Evolutionary conservation across 257 asterid species (phyloP).

Genomic region (Solanum sitiens): DNA sequence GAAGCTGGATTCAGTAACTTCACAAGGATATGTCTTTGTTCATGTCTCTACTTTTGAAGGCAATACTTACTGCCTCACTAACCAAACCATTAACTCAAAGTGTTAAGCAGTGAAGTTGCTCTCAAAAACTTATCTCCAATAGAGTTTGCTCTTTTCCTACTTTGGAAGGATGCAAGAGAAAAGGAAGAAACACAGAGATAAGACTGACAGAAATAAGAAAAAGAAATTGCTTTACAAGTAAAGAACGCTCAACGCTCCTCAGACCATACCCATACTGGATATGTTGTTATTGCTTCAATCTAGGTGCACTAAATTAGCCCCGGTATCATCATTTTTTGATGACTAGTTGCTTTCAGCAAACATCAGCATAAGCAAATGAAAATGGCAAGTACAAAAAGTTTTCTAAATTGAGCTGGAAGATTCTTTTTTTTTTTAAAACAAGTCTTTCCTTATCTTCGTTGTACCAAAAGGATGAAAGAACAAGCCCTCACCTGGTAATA

Average conservation of each 20-base stretch:
- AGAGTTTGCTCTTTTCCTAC: background rate
- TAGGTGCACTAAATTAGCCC: background rate
- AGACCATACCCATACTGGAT: no score
- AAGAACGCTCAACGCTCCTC: background rate
- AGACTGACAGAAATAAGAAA: background rate
- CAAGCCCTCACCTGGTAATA: background rate
- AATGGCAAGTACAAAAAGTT: background rate
- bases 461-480: background rate
- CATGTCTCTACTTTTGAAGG: background rate
- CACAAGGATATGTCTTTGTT: background rate
- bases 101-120: background rate
- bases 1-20: background rate
- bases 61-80: background rate
- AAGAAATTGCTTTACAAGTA: background rate
- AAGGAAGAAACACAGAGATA: background rate
- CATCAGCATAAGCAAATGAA: background rate
- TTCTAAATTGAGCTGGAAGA: background rate
- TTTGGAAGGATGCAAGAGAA: background rate
- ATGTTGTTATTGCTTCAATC: background rate
- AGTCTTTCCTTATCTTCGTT: background rate
- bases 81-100: background rate
- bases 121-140: background rate
- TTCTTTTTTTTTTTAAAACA: background rate
- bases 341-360: background rate
- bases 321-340: background rate